Evolutionary conservation across 2,329 filamentous ascomycete species (phyloP).

Genomic region (Penicillium sclerotigenum): DNA sequence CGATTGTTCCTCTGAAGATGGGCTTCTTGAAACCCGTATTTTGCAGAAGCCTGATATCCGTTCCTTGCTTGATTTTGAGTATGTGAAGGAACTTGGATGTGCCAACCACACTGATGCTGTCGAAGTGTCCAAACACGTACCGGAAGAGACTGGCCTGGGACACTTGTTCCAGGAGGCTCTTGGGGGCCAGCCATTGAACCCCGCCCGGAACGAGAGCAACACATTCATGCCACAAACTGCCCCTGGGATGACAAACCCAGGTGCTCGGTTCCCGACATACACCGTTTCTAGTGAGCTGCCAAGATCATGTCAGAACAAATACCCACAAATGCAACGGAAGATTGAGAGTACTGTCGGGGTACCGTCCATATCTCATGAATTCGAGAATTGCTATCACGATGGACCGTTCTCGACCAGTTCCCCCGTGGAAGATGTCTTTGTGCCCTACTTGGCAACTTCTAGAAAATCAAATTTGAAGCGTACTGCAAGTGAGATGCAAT

Average conservation of each 20-base stretch:
- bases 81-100: neutral
- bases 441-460: too few species aligned
- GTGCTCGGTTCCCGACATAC: slow-evolving; percentile 2
- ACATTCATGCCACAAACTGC: neutral
- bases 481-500: slow-evolving; percentile 31
- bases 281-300: neutral
- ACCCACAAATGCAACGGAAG: neutral
- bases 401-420: slow-evolving; percentile 18
- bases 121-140: neutral
- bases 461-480: slow-evolving; percentile 25
- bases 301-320: neutral
- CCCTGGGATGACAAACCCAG: neutral
- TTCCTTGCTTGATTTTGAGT: neutral
- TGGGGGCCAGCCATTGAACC: neutral
- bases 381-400: slow-evolving; percentile 17
- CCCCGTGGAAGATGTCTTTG: neutral
- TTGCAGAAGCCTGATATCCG: neutral
- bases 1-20: neutral
- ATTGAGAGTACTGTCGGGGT: neutral
- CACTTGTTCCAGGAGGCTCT: neutral
- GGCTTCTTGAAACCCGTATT: neutral
- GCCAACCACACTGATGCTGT: neutral
- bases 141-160: neutral
- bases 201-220: neutral
- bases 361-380: neutral